These are phyloP conservation scores for Pythium dissimile DNA, from an alignment of 352 stramenopile species.

Conservation along the genomic window DNA sequence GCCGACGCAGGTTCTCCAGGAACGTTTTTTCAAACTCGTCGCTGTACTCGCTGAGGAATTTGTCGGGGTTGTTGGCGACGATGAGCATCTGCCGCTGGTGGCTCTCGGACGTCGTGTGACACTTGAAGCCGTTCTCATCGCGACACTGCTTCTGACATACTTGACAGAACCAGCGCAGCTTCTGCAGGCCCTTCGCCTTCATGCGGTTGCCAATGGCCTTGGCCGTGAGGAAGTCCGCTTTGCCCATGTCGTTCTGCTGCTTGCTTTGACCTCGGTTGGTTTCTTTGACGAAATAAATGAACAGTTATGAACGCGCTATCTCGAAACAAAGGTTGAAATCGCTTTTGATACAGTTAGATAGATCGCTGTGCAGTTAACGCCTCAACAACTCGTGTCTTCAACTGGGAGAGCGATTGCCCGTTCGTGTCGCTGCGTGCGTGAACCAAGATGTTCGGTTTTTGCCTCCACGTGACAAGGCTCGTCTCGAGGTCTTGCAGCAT, in stretches of 20 bases:
- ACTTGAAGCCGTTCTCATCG: conserved; percentile 99
- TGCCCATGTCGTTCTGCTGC: conserved; percentile 44
- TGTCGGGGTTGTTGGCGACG: conserved; percentile 93
- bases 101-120: conserved; percentile 95
- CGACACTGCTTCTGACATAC: conserved; percentile 99
- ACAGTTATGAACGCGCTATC: too few relatives aligned
- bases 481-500: conserved; percentile 57
- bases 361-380: neutral
- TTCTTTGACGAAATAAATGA: neutral
- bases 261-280: neutral
- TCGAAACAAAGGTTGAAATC: conserved; percentile 6
- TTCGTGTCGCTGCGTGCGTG: conserved; percentile 4
- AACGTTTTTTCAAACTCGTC: conserved; percentile 95
- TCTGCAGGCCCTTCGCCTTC: conserved; percentile 96
- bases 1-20: conserved; percentile 91
- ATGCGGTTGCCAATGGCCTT: conserved; percentile 87
- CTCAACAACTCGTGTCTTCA: conserved; percentile 21
- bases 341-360: conserved; percentile 11
- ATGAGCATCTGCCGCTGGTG: conserved; percentile 99
- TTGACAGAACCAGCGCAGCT: conserved; percentile 99
- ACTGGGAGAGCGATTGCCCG: conserved; percentile 6
- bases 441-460: conserved; percentile 7
- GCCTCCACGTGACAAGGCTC: conserved; percentile 32
- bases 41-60: conserved; percentile 92
- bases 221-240: conserved; percentile 82